Evolutionary conservation across 1,284 basidiomycete genomes (phyloP).

Genomic region (Phlebopus sp.): DNA sequence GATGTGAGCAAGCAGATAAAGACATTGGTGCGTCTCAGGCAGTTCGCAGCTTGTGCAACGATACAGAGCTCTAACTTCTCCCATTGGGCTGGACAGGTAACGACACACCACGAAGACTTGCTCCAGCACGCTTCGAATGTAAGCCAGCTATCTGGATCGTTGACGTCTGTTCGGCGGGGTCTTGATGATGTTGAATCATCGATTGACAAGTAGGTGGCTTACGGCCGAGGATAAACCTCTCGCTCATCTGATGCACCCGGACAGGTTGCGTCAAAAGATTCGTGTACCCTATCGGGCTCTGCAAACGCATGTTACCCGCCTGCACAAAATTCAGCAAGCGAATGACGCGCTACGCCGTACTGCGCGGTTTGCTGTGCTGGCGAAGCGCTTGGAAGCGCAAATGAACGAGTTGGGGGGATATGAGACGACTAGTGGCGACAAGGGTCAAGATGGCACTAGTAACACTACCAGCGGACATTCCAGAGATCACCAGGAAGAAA

Average conservation of each 20-base stretch:
- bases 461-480: constrained; percentile 24
- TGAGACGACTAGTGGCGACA: constrained; percentile 23
- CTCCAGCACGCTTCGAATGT: constrained; percentile 71
- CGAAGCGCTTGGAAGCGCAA: constrained; percentile 76
- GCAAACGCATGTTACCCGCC: constrained; percentile 62
- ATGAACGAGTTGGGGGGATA: constrained; percentile 60
- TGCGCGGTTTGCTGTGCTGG: constrained; percentile 79
- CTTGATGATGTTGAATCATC: constrained; percentile 66
- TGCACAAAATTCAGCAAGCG: constrained; percentile 77
- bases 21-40: constrained; percentile 58
- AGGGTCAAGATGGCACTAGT: constrained; percentile 24
- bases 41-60: not conserved
- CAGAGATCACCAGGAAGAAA: constrained; percentile 66
- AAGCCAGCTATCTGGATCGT: constrained; percentile 58
- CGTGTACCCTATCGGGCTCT: constrained; percentile 77
- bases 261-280: constrained; percentile 80
- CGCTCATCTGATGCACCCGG: constrained; percentile 10
- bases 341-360: constrained; percentile 81
- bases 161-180: constrained; percentile 60
- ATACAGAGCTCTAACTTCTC: not conserved
- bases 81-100: constrained; percentile 45
- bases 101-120: constrained; percentile 70
- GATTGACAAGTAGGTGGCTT: constrained; percentile 61
- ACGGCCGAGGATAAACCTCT: constrained; percentile 23
- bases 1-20: constrained; percentile 87